Percentiles rank a stretch among this genome's conserved stretches.
Evolutionary conservation across 805 yeast species (phyloP).

Genomic region (Starmerella floris): DNA sequence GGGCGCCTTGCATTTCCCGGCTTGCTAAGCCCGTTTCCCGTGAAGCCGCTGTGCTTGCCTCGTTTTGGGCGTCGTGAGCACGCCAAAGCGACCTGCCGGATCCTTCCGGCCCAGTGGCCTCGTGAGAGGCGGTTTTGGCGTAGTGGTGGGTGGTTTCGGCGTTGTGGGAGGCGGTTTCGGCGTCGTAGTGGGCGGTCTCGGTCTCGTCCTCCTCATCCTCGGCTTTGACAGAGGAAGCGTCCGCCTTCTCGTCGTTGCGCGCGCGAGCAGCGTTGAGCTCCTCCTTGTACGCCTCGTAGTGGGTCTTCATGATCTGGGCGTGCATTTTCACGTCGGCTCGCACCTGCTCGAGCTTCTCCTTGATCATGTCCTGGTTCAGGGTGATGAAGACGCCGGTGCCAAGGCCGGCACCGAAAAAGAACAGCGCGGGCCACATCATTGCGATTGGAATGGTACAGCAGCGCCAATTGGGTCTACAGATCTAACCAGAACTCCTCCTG

Average conservation of each 20-base stretch:
- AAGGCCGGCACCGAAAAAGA: constrained; percentile 1
- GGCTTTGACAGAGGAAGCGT: not conserved
- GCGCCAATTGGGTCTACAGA: too few species aligned
- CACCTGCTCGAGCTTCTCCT: not conserved
- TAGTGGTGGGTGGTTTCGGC: too few species aligned
- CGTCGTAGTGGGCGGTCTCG: not conserved
- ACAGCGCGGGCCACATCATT: not conserved
- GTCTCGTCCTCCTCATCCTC: not conserved
- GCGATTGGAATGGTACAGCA: not conserved
- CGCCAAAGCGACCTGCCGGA: too few species aligned
- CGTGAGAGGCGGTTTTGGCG: too few species aligned
- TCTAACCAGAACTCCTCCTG: too few species aligned
- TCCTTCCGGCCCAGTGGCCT: too few species aligned
- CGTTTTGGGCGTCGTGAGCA: too few species aligned
- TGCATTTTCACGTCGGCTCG: not conserved
- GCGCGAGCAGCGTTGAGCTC: not conserved
- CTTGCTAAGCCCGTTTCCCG: too few species aligned
- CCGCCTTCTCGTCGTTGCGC: not conserved
- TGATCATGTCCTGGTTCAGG: constrained; percentile 16
- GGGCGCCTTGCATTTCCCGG: too few species aligned
- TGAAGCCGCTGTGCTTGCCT: too few species aligned
- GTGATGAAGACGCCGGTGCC: constrained; percentile 21
- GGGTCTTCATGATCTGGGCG: not conserved
- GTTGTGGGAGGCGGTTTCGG: too few species aligned
- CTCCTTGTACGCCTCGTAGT: not conserved